phyloP scores from a whole-genome alignment of 352 stramenopile genomes.

The Thraustochytrium striatum region DNA sequence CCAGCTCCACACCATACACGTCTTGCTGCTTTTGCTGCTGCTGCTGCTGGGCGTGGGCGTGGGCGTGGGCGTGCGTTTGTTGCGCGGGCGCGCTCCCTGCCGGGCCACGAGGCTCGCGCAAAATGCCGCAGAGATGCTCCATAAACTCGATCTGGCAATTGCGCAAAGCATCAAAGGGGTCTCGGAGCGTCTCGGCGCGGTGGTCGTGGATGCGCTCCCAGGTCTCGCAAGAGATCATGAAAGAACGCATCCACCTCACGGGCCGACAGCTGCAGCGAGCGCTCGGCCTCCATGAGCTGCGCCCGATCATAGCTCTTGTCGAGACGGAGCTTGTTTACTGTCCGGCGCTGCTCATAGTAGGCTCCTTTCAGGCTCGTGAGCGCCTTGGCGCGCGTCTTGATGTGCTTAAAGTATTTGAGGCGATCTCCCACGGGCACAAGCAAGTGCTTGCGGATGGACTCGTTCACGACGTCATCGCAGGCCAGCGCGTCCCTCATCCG shows the following conservation, averaged over 20 bases:
- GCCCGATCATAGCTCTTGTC: conserved; percentile 3
- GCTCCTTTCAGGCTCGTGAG: neutral
- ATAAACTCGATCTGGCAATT: conserved; percentile 25
- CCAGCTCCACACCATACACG: no score
- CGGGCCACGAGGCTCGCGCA: no score
- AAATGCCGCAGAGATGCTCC: neutral
- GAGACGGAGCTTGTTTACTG: neutral
- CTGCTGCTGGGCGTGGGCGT: no score
- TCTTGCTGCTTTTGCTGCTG: no score
- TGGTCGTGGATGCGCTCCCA: conserved; percentile 33
- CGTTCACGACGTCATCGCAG: conserved; percentile 42
- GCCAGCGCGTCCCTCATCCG: conserved; percentile 19
- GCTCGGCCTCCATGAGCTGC: conserved; percentile 11
- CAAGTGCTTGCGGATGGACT: conserved; percentile 20
- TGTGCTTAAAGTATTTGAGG: conserved; percentile 7
- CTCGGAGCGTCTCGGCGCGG: neutral
- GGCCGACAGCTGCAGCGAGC: neutral
- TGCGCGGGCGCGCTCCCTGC: neutral
- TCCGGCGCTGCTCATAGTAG: conserved; percentile 5
- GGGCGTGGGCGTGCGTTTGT: neutral
- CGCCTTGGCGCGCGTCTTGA: conserved; percentile 8
- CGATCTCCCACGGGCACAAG: conserved; percentile 33
- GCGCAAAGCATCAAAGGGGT: conserved; percentile 31
- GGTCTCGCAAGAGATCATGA: neutral
- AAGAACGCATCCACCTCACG: conserved; percentile 8